Evolutionary conservation across 2,329 filamentous ascomycete species (phyloP).

Genomic region (Aspergillus udagawae): DNA sequence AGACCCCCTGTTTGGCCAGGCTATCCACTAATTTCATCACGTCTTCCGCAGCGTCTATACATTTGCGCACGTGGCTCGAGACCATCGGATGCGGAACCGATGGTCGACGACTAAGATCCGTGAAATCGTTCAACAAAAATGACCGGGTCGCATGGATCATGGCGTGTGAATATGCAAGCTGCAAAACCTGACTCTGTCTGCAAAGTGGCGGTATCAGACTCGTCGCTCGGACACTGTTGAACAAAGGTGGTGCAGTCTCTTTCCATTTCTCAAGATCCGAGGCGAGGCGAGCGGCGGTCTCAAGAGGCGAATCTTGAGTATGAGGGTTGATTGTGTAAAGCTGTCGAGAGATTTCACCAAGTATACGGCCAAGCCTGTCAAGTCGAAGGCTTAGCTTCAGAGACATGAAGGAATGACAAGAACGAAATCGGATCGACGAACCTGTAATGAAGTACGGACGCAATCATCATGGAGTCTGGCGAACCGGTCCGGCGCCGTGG

Average conservation of each 20-base stretch:
- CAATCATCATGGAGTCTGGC: conserved; percentile 38
- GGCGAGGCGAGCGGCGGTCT: conserved; percentile 32
- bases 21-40: conserved; percentile 34
- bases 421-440: conserved; percentile 9
- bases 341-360: conserved; percentile 46
- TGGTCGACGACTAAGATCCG: conserved; percentile 30
- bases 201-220: conserved; percentile 37
- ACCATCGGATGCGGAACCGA: conserved; percentile 28
- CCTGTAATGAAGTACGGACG: conserved; percentile 37
- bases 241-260: conserved; percentile 31
- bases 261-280: conserved; percentile 36
- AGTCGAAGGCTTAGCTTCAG: not conserved
- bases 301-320: conserved; percentile 27
- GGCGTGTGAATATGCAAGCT: conserved; percentile 36
- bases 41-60: conserved; percentile 41
- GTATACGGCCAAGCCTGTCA: conserved; percentile 48
- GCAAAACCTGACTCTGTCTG: conserved; percentile 37
- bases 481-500: conserved; percentile 30
- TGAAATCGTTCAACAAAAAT: conserved; percentile 35
- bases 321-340: conserved; percentile 34
- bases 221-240: conserved; percentile 33
- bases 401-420: not conserved
- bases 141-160: conserved; percentile 38
- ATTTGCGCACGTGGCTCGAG: conserved; percentile 39
- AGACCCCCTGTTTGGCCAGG: conserved; percentile 32